These are phyloP conservation scores for Erigeron canadensis DNA, from an alignment of 129 eudicot genomes.

Conservation along the genomic window DNA sequence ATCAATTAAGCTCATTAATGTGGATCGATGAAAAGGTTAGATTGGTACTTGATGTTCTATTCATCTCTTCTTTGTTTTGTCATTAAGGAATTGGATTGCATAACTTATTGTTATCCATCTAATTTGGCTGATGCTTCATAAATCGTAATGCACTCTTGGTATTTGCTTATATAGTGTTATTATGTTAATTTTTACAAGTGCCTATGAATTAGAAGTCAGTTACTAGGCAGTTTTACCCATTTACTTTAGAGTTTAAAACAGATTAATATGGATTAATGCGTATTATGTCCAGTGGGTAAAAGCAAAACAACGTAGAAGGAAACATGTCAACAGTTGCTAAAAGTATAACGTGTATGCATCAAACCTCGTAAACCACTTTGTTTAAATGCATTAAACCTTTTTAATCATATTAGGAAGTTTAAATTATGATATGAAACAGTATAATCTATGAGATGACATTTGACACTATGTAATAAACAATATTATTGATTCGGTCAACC, in stretches of 20 bases:
- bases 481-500: not conserved
- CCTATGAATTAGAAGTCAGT: not conserved
- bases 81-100: not conserved
- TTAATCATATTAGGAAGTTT: too few species aligned
- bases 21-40: slow-evolving; percentile 97
- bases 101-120: not conserved
- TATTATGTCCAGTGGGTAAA: not conserved
- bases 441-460: not conserved
- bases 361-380: not conserved
- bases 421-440: not conserved
- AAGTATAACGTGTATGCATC: not conserved
- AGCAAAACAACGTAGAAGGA: not conserved
- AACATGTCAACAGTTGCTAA: not conserved
- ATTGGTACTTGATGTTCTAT: not conserved
- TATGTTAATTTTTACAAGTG: not conserved
- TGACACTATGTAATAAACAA: not conserved
- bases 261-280: not conserved
- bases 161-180: not conserved
- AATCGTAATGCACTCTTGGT: not conserved
- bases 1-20: slow-evolving; percentile 86
- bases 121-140: not conserved
- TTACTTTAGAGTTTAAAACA: not conserved
- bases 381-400: not conserved
- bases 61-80: slow-evolving; percentile 3
- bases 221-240: not conserved